Conservation (phyloP, 495 filamentous ascomycete species). For the Letharia lupina region DNA sequence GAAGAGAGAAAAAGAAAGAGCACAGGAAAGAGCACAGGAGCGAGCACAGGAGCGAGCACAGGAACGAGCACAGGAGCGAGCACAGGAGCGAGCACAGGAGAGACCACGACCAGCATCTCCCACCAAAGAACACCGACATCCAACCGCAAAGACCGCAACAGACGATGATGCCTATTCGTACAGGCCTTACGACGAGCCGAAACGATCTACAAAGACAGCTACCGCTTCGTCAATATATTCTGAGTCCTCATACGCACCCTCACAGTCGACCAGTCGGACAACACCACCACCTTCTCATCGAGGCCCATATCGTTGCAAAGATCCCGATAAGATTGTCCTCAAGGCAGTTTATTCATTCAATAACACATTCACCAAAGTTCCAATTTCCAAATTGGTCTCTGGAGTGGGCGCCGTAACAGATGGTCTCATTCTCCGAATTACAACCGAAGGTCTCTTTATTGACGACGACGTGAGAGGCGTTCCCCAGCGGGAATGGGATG, state of each 20-base stretch:
- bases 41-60: conserved; percentile 42
- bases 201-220: conserved; percentile 36
- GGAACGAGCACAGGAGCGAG: conserved; percentile 28
- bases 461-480: conserved; percentile 87
- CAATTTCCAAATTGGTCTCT: conserved; percentile 71
- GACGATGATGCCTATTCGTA: conserved; percentile 67
- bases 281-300: conserved; percentile 74
- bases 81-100: conserved; percentile 30
- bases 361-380: conserved; percentile 70
- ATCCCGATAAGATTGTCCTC: conserved; percentile 91
- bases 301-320: conserved; percentile 69
- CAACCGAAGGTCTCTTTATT: conserved; percentile 87
- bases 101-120: conserved; percentile 27
- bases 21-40: conserved; percentile 34
- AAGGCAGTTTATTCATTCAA: conserved; percentile 85
- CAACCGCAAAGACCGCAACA: conserved; percentile 57
- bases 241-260: conserved; percentile 76
- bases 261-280: conserved; percentile 73
- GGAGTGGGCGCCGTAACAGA: conserved; percentile 71
- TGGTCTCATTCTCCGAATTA: conserved; percentile 75
- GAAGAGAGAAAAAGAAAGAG: conserved; percentile 41
- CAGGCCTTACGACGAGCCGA: conserved; percentile 72
- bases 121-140: conserved; percentile 48
- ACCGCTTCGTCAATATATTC: conserved; percentile 61
- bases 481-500: conserved; percentile 90